Base-by-base conservation (phyloP, 73 alveolate genomes). In the Paramecium sexaurelia region DNA sequence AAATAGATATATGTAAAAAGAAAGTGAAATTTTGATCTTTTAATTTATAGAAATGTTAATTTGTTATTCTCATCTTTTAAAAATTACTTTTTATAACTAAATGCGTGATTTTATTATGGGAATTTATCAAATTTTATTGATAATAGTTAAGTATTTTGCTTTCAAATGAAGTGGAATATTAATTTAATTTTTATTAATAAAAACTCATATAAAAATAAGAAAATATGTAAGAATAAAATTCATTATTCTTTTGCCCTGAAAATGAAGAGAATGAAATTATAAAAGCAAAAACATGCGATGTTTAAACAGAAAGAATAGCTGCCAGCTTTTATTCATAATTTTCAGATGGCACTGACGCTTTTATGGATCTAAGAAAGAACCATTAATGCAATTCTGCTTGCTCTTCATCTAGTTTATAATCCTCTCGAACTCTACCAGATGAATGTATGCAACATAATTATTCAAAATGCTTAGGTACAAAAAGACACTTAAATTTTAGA, bases 361-460 rank as follows among this genome's bases (percentile, higher is more conserved):
- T 39, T 4, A 36, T 20, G 35, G 87, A 73, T 10, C 4, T 20
- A 11, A 35, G 43, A 73, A 45, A 29, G 13, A 6, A 40, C 7
- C 11, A 51, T 51, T n/a, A 51, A 51, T 51, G 67, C 67, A 51
- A 51, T 51, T 51, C 67, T 51, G 67, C 67, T n/a, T 51, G 67
- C 67, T 37, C 55, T 35, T 73, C 87, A 29, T 32, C 66, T 73
- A 73, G 55, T 20, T 73, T 37, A 35, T 13, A 35, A 41, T 20
- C 57, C 1, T 35, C 57, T 15, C 19, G 57, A 35, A 35, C 87
- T 73, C 56, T 73, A 20, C 87, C 87, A 35, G 83, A 66, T 66
- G 83, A 66, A 51, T 51, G 67, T 51, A 51, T 66, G 83, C 83
- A 66, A 66, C 83, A 66, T 29, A 66, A 66, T 66, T 66, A 29